A percentile compares a stretch with the other conserved stretches of the same genome.
These are phyloP conservation scores for Leccinum solheimii DNA, from an alignment of 1,284 basidiomycete genomes.

Conservation along the genomic window DNA sequence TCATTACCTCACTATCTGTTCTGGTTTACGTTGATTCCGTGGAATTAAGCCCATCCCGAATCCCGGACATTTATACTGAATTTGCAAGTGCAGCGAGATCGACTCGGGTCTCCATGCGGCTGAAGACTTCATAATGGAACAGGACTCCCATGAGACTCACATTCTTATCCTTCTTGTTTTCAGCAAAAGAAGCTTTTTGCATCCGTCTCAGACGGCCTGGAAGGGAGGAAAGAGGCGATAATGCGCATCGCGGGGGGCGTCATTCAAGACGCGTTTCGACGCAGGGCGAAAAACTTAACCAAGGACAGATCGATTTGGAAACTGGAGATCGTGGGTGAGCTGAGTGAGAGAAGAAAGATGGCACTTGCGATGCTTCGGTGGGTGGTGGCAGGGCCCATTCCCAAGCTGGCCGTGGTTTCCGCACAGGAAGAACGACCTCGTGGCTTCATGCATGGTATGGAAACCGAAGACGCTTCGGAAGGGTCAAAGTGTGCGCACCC, in stretches of 20 bases:
- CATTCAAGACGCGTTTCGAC: not conserved
- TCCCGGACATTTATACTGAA: slow-evolving; percentile 6
- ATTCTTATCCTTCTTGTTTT: slow-evolving; percentile 10
- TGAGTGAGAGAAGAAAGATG: not conserved
- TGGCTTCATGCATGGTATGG: slow-evolving; percentile 15
- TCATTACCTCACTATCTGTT: slow-evolving; percentile 22
- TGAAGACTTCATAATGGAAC: slow-evolving; percentile 14
- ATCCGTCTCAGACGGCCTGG: slow-evolving; percentile 4
- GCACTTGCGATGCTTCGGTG: slow-evolving; percentile 14
- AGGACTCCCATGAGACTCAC: not conserved
- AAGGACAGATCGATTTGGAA: slow-evolving; percentile 14
- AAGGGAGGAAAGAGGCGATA: slow-evolving; percentile 28
- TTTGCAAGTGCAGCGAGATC: slow-evolving; percentile 20
- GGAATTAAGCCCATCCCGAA: slow-evolving; percentile 14
- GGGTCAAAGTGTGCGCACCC: slow-evolving; percentile 8
- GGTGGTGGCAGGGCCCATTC: slow-evolving; percentile 18
- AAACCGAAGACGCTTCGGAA: slow-evolving; percentile 17
- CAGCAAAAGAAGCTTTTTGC: slow-evolving; percentile 10
- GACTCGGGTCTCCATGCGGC: slow-evolving; percentile 22
- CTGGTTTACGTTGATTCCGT: slow-evolving; percentile 12
- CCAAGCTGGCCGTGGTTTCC: slow-evolving; percentile 13
- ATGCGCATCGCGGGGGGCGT: slow-evolving; percentile 28
- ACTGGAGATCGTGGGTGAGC: not conserved
- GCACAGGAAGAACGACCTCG: slow-evolving; percentile 20
- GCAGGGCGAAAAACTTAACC: slow-evolving; percentile 15